Evolutionary conservation across 2,329 filamentous ascomycete genomes (phyloP).

Genomic region (Penicillium janthinellum): DNA sequence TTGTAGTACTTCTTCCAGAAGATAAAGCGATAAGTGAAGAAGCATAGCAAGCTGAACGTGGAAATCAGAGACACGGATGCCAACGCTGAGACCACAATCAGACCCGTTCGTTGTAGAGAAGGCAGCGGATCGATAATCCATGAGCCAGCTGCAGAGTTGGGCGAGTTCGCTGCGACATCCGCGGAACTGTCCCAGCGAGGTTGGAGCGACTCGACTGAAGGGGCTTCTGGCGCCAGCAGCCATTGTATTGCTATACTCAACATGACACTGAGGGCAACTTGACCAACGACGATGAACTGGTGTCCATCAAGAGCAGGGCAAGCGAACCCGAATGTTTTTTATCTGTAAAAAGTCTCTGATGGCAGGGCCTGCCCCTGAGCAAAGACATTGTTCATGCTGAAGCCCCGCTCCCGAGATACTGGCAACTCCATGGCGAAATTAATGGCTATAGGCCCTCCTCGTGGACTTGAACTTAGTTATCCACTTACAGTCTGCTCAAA

Average conservation of each 20-base stretch:
- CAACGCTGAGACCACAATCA: slow-evolving; percentile 13
- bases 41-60: slow-evolving; percentile 15
- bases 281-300: neutral
- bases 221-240: neutral
- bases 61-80: slow-evolving; percentile 13
- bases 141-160: slow-evolving; percentile 14
- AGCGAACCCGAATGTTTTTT: neutral
- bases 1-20: slow-evolving; percentile 21
- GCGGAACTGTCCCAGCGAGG: slow-evolving; percentile 10
- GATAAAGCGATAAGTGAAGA: slow-evolving; percentile 21
- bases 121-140: slow-evolving; percentile 19
- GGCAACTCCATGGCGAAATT: neutral
- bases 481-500: neutral
- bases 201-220: neutral
- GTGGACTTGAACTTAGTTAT: neutral
- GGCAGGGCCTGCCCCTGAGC: neutral
- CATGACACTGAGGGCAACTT: neutral
- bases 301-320: neutral
- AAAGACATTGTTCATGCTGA: neutral
- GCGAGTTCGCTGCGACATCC: slow-evolving; percentile 17
- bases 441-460: neutral
- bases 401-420: neutral
- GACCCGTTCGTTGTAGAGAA: slow-evolving; percentile 12
- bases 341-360: neutral
- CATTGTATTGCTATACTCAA: slow-evolving; percentile 1